Conservation (phyloP, 2,329 filamentous ascomycete genomes). For the Alternaria metachromatica region DNA sequence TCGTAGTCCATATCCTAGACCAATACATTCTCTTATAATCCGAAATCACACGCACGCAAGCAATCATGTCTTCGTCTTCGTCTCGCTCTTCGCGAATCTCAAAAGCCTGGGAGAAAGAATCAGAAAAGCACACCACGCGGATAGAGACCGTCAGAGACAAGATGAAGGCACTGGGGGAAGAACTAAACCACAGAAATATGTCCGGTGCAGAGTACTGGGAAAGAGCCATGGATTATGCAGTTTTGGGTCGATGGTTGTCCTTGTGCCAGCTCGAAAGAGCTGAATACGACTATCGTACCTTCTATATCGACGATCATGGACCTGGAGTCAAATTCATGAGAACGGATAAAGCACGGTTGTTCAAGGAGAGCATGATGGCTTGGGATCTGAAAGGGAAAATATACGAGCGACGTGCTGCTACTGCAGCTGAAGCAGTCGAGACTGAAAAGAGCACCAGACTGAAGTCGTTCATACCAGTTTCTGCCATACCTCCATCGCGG, state of each 20-base stretch:
- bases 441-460: background rate
- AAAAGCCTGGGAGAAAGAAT: too few relatives aligned
- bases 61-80: too few relatives aligned
- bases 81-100: too few relatives aligned
- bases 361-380: background rate
- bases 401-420: background rate
- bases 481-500: background rate
- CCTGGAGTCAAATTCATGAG: background rate
- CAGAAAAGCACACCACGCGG: too few relatives aligned
- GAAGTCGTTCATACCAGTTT: background rate
- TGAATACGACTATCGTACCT: background rate
- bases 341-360: background rate
- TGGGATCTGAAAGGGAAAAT: background rate
- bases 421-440: fast-evolving
- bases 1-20: background rate
- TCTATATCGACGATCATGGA: background rate
- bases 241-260: background rate
- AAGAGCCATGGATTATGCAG: background rate
- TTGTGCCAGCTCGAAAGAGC: background rate
- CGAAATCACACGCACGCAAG: too few relatives aligned
- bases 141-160: too few relatives aligned
- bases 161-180: too few relatives aligned
- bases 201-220: background rate
- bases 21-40: too few relatives aligned
- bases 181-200: background rate